These are phyloP conservation scores for Geotrichum phurueaensis DNA, from an alignment of 1,139 yeast genomes.

Conservation along the genomic window DNA sequence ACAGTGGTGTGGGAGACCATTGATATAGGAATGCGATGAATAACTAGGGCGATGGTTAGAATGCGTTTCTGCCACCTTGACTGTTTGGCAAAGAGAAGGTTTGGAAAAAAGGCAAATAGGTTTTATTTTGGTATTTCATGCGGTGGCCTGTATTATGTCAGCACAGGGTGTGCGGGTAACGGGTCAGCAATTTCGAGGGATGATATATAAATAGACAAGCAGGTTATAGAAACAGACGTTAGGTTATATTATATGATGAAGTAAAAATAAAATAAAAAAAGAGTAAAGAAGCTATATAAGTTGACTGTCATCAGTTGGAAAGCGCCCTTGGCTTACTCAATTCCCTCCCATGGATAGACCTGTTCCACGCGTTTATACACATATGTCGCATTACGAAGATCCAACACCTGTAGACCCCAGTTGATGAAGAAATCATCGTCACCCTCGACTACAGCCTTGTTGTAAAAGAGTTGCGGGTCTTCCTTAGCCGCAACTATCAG, in stretches of 20 bases:
- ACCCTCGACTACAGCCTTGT: background rate
- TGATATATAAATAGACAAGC: background rate
- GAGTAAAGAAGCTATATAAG: background rate
- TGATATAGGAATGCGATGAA: constrained; percentile 1
- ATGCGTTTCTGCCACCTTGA: background rate
- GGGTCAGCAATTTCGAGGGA: background rate
- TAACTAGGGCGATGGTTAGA: background rate
- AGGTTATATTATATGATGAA: no score
- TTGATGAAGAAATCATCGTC: background rate
- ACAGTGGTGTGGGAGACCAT: constrained; percentile 24
- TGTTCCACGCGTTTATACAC: constrained; percentile 30
- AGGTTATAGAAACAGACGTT: background rate
- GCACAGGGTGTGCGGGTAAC: background rate
- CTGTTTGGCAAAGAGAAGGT: background rate
- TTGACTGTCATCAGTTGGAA: background rate
- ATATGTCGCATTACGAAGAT: constrained; percentile 27
- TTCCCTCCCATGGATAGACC: background rate
- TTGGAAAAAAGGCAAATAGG: background rate
- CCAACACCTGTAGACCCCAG: constrained; percentile 9
- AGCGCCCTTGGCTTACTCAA: background rate
- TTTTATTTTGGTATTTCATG: constrained; percentile 2
- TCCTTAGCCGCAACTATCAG: background rate
- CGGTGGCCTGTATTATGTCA: constrained; percentile 9
- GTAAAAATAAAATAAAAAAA: background rate
- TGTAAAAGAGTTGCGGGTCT: constrained; percentile 4